Evolutionary conservation across 2,329 filamentous ascomycete species (phyloP), one percentile per base, ranked within the genome.

Genomic region (Fusarium euwallaceae): DNA sequence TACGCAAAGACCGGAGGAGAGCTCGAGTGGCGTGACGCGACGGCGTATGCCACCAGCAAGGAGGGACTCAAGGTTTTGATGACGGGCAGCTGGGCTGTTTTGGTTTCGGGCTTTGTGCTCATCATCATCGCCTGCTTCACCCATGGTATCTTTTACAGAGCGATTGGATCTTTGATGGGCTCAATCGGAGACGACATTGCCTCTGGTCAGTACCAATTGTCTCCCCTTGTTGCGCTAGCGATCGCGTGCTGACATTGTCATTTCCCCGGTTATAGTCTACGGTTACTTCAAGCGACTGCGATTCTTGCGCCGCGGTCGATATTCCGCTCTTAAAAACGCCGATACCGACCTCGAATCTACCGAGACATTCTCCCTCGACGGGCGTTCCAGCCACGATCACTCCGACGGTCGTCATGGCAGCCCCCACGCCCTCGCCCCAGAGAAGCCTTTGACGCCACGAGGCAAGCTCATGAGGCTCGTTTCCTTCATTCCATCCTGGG

Each of bases 1-100:
- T 82, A 71, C 61, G 70, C 74, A 58, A 76, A 81, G 59, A 81
- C 81, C 0, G 81, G 81, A 16, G 80, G 79, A 32, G 79, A 82
- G 64, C 70, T 82, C 11, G 77, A 82, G 59, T 82, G 81, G 81
- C 74, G 73, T 34, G 81, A 82, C 65, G 81, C 78, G 14, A 70
- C 71, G 43, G 62, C 78, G 12, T 81, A 81, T 51, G 78, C 81
- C 22, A 72, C 73, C 34, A 78, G 77, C 68, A 77, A 78, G 61
- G 81, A 82, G 51, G 78, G 76, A 20, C 72, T 81, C 29, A 81
- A 81, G 70, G 76, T 82, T 24, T 67, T 82, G 32, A 73, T 82
- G 11, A 81, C 76, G 22, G 81, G 80, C 17, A 78, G 80, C 34
- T 73, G 69, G 53, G 75, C 77, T 24, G 78, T 80, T 10, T 20